Evolutionary conservation across 2,329 filamentous ascomycete species (phyloP), one percentile per base, ranked within the genome.

Genomic region (Lasiodiplodia sp.): DNA sequence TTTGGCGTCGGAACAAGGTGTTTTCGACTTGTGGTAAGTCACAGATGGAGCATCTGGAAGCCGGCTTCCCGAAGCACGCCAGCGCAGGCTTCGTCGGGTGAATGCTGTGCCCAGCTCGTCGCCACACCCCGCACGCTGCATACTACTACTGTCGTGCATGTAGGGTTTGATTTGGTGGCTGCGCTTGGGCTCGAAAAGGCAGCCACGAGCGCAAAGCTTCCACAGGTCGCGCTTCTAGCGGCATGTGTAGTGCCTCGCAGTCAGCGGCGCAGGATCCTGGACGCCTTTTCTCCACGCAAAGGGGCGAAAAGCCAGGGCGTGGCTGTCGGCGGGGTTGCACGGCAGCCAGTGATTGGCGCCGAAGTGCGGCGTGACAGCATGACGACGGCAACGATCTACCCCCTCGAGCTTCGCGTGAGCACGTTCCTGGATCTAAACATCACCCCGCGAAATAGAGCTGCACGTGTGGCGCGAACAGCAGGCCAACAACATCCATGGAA

Each of bases 361-460:
- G 28, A 38, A 2, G 18, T 4, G 60, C 60, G 58, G 60, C 60
- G 47, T 52, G 60, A 64, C 60, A 52, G 57, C 57, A 52, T 64
- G 16, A 4, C 12, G 44, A 38, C 44, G 47, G 60, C 47, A 64
- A 64, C 25, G 60, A 64, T 64, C 44, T 51, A 28, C 47, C 11
- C 25, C 47, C 47, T 62, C 60, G 60, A 64, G 44, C 60, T 52
- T 25, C 3, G 28, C 44, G 60, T 47, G 31, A 64, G 60, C 60
- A 52, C 60, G 60, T 64, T 64, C 60, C 60, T 64, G 60, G 47
- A 64, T n/a, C 60, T 52, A 47, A 38, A 38, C 60, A 64, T 52
- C 47, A 23, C 60, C 60, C 58, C 40, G 58, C 58, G 58, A 60
- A 62, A n/a, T 49, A 25, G 25, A 34, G 8, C 34, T 38, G 31